Conservation (phyloP, 345 rosid species). For the Arabidopsis suecica region DNA sequence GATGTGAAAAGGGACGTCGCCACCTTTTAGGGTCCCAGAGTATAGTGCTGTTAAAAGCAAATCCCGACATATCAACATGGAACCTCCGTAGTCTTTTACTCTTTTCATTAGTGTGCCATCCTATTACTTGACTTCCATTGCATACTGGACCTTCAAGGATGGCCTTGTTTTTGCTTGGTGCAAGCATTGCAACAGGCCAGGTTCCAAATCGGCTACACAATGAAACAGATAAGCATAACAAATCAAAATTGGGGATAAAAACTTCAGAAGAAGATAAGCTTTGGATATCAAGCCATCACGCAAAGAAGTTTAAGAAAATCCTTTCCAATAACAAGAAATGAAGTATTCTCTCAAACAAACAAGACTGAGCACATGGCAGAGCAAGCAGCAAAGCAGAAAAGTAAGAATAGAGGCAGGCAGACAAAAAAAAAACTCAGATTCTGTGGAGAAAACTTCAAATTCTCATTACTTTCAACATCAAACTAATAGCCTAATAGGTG, state of each 20-base stretch:
- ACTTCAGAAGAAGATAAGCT: neutral
- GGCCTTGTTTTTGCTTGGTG: conserved; percentile 87
- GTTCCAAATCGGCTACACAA: conserved; percentile 78
- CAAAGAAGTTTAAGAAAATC: conserved; percentile 15
- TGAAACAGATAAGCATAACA: conserved; percentile 1
- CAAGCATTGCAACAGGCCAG: conserved; percentile 98
- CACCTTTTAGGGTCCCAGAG: conserved; percentile 93
- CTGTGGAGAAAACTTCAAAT: neutral
- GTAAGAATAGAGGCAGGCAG: neutral
- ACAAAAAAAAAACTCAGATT: neutral
- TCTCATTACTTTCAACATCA: conserved; percentile 15
- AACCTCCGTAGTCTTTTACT: conserved; percentile 83
- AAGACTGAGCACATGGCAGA: conserved; percentile 9
- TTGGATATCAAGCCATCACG: neutral
- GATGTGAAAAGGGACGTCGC: conserved; percentile 56
- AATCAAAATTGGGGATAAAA: neutral
- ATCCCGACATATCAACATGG: conserved; percentile 97
- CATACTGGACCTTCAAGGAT: conserved; percentile 89
- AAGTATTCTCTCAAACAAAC: conserved; percentile 6
- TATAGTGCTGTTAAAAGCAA: conserved; percentile 93
- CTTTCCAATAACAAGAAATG: conserved; percentile 5
- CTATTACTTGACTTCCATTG: conserved; percentile 76
- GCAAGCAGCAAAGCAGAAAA: conserved; percentile 7
- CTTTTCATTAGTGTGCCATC: conserved; percentile 98
- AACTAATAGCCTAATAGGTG: neutral